Base-by-base conservation (phyloP, 352 stramenopile genomes). In the Pythium pyrilobum region DNA sequence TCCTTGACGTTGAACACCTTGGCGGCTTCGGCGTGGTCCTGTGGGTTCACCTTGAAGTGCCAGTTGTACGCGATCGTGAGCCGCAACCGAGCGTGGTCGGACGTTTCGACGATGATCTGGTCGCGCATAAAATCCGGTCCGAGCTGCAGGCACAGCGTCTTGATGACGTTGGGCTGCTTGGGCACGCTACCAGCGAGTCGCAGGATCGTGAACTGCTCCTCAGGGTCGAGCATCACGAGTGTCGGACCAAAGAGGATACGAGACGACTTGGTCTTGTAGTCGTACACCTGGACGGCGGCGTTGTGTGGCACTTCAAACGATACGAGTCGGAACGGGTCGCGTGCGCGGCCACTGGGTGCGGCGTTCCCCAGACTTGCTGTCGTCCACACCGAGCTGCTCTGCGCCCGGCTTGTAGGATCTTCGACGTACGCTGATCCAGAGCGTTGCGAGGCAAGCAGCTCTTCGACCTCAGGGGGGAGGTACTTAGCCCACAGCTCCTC, bases 1-100 rank as follows among this genome's bases (percentile, higher is more conserved):
- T 92, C 81, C 28, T 87, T 87, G 50, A 89, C 81, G 44, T 81
- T 88, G 58, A 92, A 92, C 2, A 92, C 69, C 45, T 87, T 87
- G 28, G 78, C 69, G 3, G 77, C 74, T 5, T 87, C 81, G 15
- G 34, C 62, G 44, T 72, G 62, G 37, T 86, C 73, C 8, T 67
- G 56, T 11, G 64, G 59, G 48, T 85, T 71, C 16, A 92, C 73
- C 15, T 75, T 69, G 52, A 92, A 92, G 29, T 87, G 75, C 81
- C 81, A 92, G 49, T 92, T 92, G 72, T 92, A 92, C 23, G 81
- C 78, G 50, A 92, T 87, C 3, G 81, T 92, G 29, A 92, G 64
- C 24, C 70, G 81, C 31, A 92, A 46, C 1, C 81, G 74, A 11
- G 81, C 81, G 50, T 92, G 81, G 32, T 92, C 81, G 3, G 78